Evolutionary conservation across 2,329 filamentous ascomycete species (phyloP), one percentile per base, ranked within the genome.

Genomic region (Diaporthe sp.): DNA sequence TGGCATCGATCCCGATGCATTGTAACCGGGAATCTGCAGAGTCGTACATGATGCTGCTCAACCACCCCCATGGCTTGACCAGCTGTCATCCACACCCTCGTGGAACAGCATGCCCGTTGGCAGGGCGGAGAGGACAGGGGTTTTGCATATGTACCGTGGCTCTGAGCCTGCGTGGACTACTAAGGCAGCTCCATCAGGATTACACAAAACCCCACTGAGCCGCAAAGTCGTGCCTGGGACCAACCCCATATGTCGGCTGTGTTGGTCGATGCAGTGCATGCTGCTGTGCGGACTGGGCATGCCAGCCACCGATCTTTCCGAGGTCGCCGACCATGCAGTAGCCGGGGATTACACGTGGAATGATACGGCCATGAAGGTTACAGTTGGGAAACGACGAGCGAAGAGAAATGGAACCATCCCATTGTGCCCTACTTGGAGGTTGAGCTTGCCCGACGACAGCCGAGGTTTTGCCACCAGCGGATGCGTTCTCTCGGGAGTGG

Each of bases 311-410:
- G 47, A 37, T 51, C 47, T 53, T 42, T 28, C 65, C 65, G 65
- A 68, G 65, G 65, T 68, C 65, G 65, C 65, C 65, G 47, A 68
- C 65, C 47, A 53, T 25, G 44, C 49, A 53, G 49, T 47, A n/a
- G 47, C 34, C 31, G 65, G 49, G 28, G 31, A 53, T 53, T 13
- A 20, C 47, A 51, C 47, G 65, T 68, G 49, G 65, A 28, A 28
- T 12, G 12, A 4, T 25, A 42, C 13, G 31, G 9, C n/a, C 0
- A 15, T 5, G 15, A 13, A 2, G 8, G 5, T 15, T 34, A 7
- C 42, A 31, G 42, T 3, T 20, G 31, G 28, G 47, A 25, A 37
- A 25, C 20, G 1, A 20, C 13, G n/a, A 10, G 28, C 5, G 31
- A 4, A 12, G 28, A 25, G 47, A 53, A 25, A 37, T 8, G 39